Evolutionary conservation across 805 yeast genomes (phyloP).

Genomic region (Brettanomyces nanus): DNA sequence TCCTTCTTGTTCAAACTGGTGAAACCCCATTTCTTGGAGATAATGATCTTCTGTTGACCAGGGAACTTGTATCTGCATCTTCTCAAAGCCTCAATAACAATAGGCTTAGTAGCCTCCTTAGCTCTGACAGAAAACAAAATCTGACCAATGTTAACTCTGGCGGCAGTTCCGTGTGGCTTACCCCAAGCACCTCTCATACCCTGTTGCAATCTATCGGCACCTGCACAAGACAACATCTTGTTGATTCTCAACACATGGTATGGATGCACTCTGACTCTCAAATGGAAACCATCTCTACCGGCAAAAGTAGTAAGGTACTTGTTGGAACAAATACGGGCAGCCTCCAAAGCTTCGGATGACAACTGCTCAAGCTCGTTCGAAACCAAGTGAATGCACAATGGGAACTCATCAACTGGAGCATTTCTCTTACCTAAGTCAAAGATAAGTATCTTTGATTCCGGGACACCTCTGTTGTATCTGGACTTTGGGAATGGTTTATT

Average conservation of each 20-base stretch:
- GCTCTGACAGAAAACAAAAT: slow-evolving; percentile 96
- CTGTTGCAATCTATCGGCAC: slow-evolving; percentile 99
- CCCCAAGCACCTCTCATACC: slow-evolving; percentile 99
- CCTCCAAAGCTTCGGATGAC: slow-evolving; percentile 99
- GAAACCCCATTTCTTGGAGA: slow-evolving; percentile 99
- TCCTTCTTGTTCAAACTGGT: slow-evolving; percentile 97
- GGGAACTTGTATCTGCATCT: slow-evolving; percentile 99
- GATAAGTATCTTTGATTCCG: slow-evolving; percentile 99
- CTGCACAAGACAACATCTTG: slow-evolving; percentile 99
- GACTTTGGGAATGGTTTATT: slow-evolving; percentile 99
- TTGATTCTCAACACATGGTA: slow-evolving; percentile 99
- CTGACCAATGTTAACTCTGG: slow-evolving; percentile 98
- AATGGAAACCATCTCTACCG: slow-evolving; percentile 99
- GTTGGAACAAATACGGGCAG: slow-evolving; percentile 99
- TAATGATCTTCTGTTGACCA: slow-evolving; percentile 99
- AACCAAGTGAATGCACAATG: slow-evolving; percentile 98
- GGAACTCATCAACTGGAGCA: slow-evolving; percentile 99
- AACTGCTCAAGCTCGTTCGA: slow-evolving; percentile 99
- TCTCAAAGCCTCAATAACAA: slow-evolving; percentile 98
- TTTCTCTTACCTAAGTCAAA: slow-evolving; percentile 99
- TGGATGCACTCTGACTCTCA: slow-evolving; percentile 99
- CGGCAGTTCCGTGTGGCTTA: slow-evolving; percentile 99
- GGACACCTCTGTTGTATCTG: slow-evolving; percentile 99
- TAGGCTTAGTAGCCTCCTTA: slow-evolving; percentile 95
- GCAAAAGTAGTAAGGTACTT: slow-evolving; percentile 96